These are phyloP conservation scores for Obba rivulosa DNA, from an alignment of 768 basidiomycete genomes.

Conservation along the genomic window DNA sequence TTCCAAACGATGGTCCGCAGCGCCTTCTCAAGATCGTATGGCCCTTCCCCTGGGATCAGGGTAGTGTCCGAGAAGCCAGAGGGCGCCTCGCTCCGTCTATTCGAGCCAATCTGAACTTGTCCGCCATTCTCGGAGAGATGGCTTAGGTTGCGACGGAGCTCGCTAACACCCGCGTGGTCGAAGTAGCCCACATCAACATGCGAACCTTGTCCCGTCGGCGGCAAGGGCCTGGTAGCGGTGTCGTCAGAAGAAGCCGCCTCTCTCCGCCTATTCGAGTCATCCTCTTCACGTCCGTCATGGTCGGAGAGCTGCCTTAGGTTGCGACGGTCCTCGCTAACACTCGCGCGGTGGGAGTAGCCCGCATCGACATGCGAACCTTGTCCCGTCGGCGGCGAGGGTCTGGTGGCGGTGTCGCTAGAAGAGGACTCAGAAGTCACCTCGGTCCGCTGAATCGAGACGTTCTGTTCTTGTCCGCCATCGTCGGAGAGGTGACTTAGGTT, in stretches of 20 bases:
- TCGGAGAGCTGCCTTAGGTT: conserved; percentile 25
- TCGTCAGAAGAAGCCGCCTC: neutral
- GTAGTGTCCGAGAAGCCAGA: conserved; percentile 17
- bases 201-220: neutral
- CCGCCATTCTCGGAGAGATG: conserved; percentile 2
- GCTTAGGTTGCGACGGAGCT: conserved; percentile 34
- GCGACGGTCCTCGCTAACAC: conserved; percentile 36
- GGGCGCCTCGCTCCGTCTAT: neutral
- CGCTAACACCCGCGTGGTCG: conserved; percentile 44
- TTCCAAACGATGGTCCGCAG: conserved; percentile 18
- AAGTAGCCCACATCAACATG: conserved; percentile 43
- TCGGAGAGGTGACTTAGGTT: conserved; percentile 25
- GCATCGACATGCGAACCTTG: conserved; percentile 28
- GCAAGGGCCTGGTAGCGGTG: neutral
- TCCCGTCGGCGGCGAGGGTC: neutral
- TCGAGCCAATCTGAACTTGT: neutral
- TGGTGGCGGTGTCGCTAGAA: too few species aligned
- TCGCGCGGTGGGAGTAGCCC: conserved; percentile 50
- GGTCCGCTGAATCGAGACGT: neutral
- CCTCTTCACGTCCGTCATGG: neutral
- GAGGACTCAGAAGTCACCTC: conserved; percentile 10
- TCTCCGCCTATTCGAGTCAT: neutral
- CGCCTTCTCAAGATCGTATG: conserved; percentile 26
- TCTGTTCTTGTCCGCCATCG: neutral
- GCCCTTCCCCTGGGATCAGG: conserved; percentile 14